These are phyloP conservation scores for Posidonia australis DNA, from an alignment of 106 monocot species.

Conservation along the genomic window DNA sequence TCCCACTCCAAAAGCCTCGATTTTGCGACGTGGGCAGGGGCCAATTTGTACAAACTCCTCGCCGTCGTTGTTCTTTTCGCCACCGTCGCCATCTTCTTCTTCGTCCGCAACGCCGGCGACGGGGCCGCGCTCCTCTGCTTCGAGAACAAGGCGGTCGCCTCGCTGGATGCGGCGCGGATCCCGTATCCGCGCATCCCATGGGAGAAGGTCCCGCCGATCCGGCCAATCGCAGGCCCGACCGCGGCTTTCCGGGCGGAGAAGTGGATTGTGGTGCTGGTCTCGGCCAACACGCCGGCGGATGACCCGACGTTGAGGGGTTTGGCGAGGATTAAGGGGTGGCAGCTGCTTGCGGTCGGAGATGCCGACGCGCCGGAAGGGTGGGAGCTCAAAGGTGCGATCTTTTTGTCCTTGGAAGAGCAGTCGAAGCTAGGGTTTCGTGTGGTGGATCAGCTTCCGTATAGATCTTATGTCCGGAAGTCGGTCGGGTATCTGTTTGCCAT, in stretches of 20 bases:
- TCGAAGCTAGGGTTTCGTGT: conserved; percentile 55
- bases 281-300: conserved; percentile 23
- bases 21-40: conserved; percentile 42
- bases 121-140: conserved; percentile 59
- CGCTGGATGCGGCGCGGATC: conserved; percentile 13
- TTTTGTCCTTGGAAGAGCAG: conserved; percentile 70
- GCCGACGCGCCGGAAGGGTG: conserved; percentile 55
- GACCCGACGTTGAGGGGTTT: conserved; percentile 27
- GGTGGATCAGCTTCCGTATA: conserved; percentile 28
- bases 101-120: conserved; percentile 32
- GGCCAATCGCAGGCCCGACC: conserved; percentile 29
- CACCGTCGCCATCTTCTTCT: conserved; percentile 45
- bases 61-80: conserved; percentile 25
- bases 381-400: conserved; percentile 70
- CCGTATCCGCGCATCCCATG: conserved; percentile 39
- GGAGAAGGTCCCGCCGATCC: conserved; percentile 27
- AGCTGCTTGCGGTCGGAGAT: conserved; percentile 72
- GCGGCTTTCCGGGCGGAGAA: conserved; percentile 51
- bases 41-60: conserved; percentile 38
- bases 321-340: conserved; percentile 58
- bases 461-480: conserved; percentile 17
- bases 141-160: conserved; percentile 17
- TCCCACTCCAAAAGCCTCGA: conserved; percentile 21
- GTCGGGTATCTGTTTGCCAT: conserved; percentile 51
- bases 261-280: conserved; percentile 63